Evolutionary conservation across 495 filamentous ascomycete genomes (phyloP).

Genomic region (Talaromyces proteolyticus): DNA sequence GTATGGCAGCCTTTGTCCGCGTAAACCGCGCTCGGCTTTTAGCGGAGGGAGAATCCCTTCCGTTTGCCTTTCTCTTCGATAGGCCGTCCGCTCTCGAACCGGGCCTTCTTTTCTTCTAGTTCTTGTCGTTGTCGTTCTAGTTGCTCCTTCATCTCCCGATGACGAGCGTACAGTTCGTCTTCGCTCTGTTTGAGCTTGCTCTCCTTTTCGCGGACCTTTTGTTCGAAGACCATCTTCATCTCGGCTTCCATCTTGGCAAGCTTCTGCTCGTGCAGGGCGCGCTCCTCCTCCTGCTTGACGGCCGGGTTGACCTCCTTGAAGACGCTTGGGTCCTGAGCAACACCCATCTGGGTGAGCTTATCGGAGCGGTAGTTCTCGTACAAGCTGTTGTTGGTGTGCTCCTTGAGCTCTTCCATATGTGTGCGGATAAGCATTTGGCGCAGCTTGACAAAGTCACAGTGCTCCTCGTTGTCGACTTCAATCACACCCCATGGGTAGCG

Average conservation of each 20-base stretch:
- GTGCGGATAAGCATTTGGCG: constrained; percentile 99
- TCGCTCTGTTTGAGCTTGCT: constrained; percentile 99
- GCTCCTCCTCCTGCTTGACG: constrained; percentile 99
- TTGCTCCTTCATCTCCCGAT: constrained; percentile 99
- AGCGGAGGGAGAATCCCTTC: constrained; percentile 98
- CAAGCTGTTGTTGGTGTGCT: constrained; percentile 97
- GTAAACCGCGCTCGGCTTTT: constrained; percentile 19
- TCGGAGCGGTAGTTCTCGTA: constrained; percentile 99
- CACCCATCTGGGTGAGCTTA: constrained; percentile 97
- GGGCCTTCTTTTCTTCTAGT: constrained; percentile 93
- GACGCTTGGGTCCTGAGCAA: constrained; percentile 94
- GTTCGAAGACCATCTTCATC: constrained; percentile 99
- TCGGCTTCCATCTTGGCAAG: constrained; percentile 99
- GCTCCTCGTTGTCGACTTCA: constrained; percentile 99
- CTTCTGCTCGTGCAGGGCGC: constrained; percentile 96
- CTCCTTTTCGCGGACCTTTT: constrained; percentile 99
- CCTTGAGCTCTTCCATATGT: constrained; percentile 99
- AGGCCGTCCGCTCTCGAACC: constrained; percentile 89
- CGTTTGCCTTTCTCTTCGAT: constrained; percentile 89
- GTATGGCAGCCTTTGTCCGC: constrained; percentile 11
- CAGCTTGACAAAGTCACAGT: constrained; percentile 99
- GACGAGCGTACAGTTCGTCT: constrained; percentile 94
- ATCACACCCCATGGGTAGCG: constrained; percentile 98
- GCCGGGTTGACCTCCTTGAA: constrained; percentile 99
- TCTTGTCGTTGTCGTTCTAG: constrained; percentile 89